phyloP scores from a whole-genome alignment of 306 rosid species.

The Casuarina equisetifolia region DNA sequence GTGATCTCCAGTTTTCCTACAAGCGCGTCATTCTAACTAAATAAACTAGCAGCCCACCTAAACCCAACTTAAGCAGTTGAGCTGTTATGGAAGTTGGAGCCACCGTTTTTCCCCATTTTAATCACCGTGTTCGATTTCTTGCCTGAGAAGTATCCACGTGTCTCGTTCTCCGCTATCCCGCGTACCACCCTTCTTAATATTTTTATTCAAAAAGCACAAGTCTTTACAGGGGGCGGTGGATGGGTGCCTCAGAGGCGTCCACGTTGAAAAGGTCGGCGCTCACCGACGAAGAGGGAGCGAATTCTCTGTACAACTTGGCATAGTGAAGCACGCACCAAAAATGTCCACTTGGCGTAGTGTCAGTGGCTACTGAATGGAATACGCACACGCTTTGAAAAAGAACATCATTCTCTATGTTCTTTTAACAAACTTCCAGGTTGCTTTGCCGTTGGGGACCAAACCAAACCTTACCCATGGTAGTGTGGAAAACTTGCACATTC shows the following conservation, averaged over 20 bases:
- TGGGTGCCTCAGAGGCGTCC: neutral
- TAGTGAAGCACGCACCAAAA: neutral
- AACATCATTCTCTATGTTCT: neutral
- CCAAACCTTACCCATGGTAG: no score
- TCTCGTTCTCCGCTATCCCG: neutral
- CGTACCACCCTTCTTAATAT: neutral
- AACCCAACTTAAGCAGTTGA: neutral
- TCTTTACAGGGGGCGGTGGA: constrained; percentile 19
- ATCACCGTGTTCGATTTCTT: neutral
- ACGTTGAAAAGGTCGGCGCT: constrained; percentile 34
- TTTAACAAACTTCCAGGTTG: neutral
- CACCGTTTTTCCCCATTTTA: neutral
- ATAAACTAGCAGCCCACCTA: no score
- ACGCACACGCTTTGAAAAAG: constrained; percentile 15
- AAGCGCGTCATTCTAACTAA: neutral
- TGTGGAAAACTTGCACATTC: no score
- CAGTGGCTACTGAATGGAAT: neutral
- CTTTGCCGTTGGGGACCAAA: neutral
- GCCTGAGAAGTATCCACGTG: neutral
- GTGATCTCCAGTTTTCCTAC: neutral
- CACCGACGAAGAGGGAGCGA: neutral
- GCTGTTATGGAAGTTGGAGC: constrained; percentile 3
- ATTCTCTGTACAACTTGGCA: neutral
- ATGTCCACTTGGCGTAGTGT: neutral
- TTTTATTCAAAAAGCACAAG: neutral